Percentiles rank a stretch among this genome's conserved stretches.
Evolutionary conservation across 2,329 filamentous ascomycete genomes (phyloP).

Genomic region (Pseudogymnoascus sp.): DNA sequence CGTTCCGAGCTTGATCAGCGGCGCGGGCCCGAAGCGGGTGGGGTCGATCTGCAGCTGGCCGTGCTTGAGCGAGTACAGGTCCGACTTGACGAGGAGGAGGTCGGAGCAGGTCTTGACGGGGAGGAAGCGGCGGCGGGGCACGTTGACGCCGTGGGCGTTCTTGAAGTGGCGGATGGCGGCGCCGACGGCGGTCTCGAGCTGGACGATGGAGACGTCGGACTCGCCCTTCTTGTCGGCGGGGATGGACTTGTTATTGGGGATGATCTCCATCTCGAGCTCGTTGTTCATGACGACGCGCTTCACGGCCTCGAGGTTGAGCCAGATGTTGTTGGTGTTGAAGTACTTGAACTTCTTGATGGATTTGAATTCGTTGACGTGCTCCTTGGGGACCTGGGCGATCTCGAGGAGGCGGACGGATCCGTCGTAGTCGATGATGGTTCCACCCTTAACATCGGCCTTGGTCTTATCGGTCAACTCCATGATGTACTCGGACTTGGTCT

Average conservation of each 20-base stretch:
- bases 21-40: conserved; percentile 90
- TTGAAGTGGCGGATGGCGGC: conserved; percentile 98
- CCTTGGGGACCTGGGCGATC: conserved; percentile 98
- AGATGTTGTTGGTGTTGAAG: conserved; percentile 99
- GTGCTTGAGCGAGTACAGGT: conserved; percentile 97
- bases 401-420: conserved; percentile 93
- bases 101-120: conserved; percentile 99
- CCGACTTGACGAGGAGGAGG: conserved; percentile 98
- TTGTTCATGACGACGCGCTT: conserved; percentile 98
- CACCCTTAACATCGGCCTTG: conserved; percentile 99
- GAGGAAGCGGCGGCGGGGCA: conserved; percentile 93
- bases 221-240: conserved; percentile 99
- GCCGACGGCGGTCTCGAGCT: conserved; percentile 97
- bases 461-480: conserved; percentile 99
- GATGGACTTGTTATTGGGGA: conserved; percentile 98
- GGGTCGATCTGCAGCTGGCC: conserved; percentile 96
- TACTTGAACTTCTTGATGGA: conserved; percentile 99
- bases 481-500: conserved; percentile 95
- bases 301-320: conserved; percentile 95
- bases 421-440: conserved; percentile 99
- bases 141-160: conserved; percentile 98
- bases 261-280: conserved; percentile 98
- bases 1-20: conserved; percentile 94
- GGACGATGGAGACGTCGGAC: conserved; percentile 92
- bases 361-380: conserved; percentile 99